Conservation (phyloP, 805 yeast species). For the Lipomyces sp. region DNA sequence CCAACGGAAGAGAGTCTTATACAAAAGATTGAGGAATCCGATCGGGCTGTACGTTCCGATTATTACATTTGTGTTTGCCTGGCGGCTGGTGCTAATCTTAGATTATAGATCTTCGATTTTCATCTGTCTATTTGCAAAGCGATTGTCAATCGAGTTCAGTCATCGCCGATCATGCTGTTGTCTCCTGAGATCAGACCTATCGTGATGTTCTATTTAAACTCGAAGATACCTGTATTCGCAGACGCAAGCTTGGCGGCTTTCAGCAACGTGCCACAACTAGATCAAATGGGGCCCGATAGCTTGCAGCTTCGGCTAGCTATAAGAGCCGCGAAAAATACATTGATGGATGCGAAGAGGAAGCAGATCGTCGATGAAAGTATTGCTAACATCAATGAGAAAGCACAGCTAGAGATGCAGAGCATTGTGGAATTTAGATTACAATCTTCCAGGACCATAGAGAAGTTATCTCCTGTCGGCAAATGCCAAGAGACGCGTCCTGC, state of each 20-base stretch:
- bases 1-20: neutral
- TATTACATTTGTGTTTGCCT: neutral
- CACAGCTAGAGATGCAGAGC: constrained; percentile 1
- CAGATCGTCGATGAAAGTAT: neutral
- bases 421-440: neutral
- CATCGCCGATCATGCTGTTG: neutral
- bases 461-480: neutral
- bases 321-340: neutral
- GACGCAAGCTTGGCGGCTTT: neutral
- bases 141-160: neutral
- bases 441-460: neutral
- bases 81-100: neutral
- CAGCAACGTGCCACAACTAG: neutral
- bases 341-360: neutral
- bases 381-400: constrained; percentile 1
- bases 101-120: neutral
- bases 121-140: neutral
- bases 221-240: neutral
- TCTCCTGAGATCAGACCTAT: neutral
- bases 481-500: neutral
- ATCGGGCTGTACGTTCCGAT: neutral
- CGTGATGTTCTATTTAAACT: neutral
- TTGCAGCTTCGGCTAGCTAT: neutral
- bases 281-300: neutral
- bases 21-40: neutral